Base-by-base conservation (phyloP, 2,329 filamentous ascomycete species). In the Neofusicoccum parvum region DNA sequence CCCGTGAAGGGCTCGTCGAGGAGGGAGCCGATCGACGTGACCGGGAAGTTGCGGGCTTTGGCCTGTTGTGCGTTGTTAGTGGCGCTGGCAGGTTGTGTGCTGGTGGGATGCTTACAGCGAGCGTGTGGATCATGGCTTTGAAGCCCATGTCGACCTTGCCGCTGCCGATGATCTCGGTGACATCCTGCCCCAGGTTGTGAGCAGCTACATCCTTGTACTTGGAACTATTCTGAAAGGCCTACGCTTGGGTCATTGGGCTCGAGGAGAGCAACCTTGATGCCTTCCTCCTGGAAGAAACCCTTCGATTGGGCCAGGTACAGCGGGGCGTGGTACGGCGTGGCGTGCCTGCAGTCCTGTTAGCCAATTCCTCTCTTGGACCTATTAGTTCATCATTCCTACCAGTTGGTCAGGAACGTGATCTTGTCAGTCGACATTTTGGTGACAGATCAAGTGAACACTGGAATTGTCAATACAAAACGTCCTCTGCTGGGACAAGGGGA, bases 331-430 rank as follows among this genome's bases (percentile, higher is more conserved):
- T 93, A 93, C 69, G 90, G 89, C 76, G 90, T 92, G 59, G 90
- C 90, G 80, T 92, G 90, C 90, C 90, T 92, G 72, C 15, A 14
- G 11, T 6, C 1, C 5, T 11, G 27, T 65, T 37, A 65, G 64
- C 48, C 37, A 11, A 34, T 53, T 9, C 36, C 41, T 14, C n/a
- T 20, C 50, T 11, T 46, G 50, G 11, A 27, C 66, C 64, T 71
- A 67, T 59, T 3, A 58, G 63, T 69, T 20, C 15, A 17, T 59
- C 58, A 41, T 43, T 56, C 62, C 76, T 86, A 92, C 90, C 90
- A 93, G 85, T 93, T 92, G 80, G 90, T 91, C 77, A 92, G 83
- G 81, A 92, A 93, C 62, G 90, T 92, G 74, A 93, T 92, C 87
- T 92, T 92, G 77, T 92, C 90, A 79, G 89, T 92, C 76, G 90